Evolutionary conservation across 192 early-diverging fungal species (phyloP).

Genomic region (Backusella circina): DNA sequence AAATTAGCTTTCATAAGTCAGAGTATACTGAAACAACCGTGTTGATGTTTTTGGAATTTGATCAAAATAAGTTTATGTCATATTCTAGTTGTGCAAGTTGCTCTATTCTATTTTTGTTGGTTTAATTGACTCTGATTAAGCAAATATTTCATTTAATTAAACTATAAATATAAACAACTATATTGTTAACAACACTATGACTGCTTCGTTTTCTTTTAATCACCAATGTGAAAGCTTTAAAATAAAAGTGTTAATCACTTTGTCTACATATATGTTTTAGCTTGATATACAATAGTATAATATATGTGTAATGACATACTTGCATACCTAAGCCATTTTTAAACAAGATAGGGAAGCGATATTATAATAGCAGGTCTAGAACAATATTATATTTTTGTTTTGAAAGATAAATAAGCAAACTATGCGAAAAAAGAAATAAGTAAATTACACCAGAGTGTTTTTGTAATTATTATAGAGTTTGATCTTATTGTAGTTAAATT

Average conservation of each 20-base stretch:
- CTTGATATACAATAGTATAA: neutral
- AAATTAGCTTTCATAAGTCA: neutral
- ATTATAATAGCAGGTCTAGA: neutral
- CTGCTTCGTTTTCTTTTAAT: neutral
- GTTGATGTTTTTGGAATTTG: neutral
- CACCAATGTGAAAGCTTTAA: neutral
- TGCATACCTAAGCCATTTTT: neutral
- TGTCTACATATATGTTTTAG: neutral
- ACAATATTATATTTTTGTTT: neutral
- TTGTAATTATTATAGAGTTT: neutral
- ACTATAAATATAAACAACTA: neutral
- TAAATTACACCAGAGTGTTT: too few relatives aligned
- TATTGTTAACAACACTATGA: neutral
- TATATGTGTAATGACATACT: neutral
- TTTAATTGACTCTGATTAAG: neutral
- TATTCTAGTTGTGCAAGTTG: neutral
- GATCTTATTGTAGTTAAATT: neutral
- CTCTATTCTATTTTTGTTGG: neutral
- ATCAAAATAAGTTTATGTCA: neutral
- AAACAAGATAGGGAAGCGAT: neutral
- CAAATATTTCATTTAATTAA: neutral
- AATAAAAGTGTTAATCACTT: neutral
- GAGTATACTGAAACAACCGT: neutral
- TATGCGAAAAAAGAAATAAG: too few relatives aligned
- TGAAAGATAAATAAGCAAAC: too few relatives aligned